These are phyloP conservation scores for Saccharomyces paradoxus DNA, from an alignment of 805 yeast species.

Conservation along the genomic window DNA sequence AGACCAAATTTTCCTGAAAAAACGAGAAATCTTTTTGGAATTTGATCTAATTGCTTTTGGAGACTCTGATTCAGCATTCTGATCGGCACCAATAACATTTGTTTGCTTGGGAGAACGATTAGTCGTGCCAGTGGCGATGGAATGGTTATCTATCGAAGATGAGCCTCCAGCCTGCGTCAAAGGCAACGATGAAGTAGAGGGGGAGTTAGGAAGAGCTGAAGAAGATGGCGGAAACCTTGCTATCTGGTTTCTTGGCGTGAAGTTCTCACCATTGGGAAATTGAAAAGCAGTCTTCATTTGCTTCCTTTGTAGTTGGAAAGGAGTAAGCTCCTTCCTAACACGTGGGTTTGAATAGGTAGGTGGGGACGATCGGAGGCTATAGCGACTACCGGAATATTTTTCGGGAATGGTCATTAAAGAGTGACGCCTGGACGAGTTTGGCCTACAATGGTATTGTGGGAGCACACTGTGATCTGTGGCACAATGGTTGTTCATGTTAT, in stretches of 20 bases:
- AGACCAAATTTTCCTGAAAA: neutral
- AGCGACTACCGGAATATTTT: neutral
- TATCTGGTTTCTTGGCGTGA: slow-evolving; percentile 22
- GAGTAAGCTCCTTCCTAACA: slow-evolving; percentile 12
- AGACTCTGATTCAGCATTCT: neutral
- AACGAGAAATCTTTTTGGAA: neutral
- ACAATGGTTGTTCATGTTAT: neutral
- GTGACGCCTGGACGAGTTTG: neutral
- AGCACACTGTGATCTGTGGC: neutral
- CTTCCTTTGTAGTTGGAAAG: slow-evolving; percentile 25
- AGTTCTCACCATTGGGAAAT: slow-evolving; percentile 29
- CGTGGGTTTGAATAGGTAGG: neutral
- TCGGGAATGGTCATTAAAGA: neutral
- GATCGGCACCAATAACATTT: neutral
- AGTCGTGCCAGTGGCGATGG: neutral
- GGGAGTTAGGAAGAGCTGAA: neutral
- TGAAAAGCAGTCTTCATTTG: slow-evolving; percentile 25
- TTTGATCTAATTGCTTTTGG: neutral
- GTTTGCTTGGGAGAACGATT: neutral
- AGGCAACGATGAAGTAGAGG: neutral
- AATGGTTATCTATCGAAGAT: neutral
- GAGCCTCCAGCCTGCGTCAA: neutral
- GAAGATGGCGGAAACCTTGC: neutral
- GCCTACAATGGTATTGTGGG: neutral
- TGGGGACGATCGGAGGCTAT: neutral